Evolutionary conservation across 176 grass and related monocot genomes (phyloP).

Genomic region (Miscanthus lutarioriparius): DNA sequence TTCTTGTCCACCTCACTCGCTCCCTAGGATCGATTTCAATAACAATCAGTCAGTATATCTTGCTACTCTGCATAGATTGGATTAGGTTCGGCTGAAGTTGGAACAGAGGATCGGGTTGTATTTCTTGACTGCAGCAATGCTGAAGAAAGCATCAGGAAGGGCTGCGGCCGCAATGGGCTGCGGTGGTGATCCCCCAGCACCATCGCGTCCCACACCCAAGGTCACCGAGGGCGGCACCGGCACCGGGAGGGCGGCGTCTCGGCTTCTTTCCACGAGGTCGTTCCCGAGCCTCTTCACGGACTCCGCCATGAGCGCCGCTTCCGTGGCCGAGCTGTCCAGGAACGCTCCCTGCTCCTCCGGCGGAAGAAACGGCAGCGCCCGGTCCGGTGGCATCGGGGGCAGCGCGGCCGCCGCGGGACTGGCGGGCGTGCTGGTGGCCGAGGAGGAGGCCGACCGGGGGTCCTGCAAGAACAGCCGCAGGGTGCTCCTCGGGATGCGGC

Average conservation of each 20-base stretch:
- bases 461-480: background rate
- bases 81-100: background rate
- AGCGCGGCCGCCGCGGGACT: slow-evolving; percentile 22
- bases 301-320: background rate
- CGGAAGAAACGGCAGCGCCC: background rate
- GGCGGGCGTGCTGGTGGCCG: slow-evolving; percentile 29
- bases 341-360: background rate
- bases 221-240: background rate
- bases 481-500: slow-evolving; percentile 42
- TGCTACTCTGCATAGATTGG: background rate
- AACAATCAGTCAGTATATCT: background rate
- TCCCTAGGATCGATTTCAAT: background rate
- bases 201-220: background rate
- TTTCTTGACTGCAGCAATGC: slow-evolving; percentile 10
- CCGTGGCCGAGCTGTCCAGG: slow-evolving; percentile 13
- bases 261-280: slow-evolving; percentile 31
- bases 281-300: slow-evolving; percentile 25
- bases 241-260: background rate
- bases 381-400: background rate
- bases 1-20: background rate
- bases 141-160: slow-evolving; percentile 33
- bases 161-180: background rate
- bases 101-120: background rate
- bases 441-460: slow-evolving; percentile 8
- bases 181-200: background rate